Evolutionary conservation across 192 early-diverging fungal species (phyloP).

Genomic region (Gaertneriomyces semiglobifer): DNA sequence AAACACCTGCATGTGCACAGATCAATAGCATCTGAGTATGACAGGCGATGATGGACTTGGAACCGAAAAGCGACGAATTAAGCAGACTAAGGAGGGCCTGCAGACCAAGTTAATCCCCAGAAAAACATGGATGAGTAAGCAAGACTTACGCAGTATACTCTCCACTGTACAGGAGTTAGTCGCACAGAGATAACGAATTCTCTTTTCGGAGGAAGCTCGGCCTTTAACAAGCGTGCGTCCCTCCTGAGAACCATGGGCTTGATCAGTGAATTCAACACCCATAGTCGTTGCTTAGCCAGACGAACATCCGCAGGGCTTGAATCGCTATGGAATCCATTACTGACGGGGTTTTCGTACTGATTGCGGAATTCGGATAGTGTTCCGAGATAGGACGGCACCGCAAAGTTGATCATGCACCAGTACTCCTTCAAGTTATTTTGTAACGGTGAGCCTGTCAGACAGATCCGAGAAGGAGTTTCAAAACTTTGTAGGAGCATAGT

Average conservation of each 20-base stretch:
- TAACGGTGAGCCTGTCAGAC: constrained; percentile 79
- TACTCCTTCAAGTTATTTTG: constrained; percentile 83
- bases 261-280: constrained; percentile 13
- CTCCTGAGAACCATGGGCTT: constrained; percentile 20
- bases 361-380: constrained; percentile 50
- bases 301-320: constrained; percentile 21
- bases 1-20: constrained; percentile 19
- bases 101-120: background rate
- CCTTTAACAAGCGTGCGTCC: constrained; percentile 16
- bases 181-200: constrained; percentile 70
- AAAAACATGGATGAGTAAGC: background rate
- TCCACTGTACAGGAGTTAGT: constrained; percentile 54
- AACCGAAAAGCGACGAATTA: background rate
- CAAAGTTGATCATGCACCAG: constrained; percentile 74
- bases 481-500: constrained; percentile 37
- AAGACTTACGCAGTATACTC: constrained; percentile 51
- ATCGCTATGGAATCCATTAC: constrained; percentile 18
- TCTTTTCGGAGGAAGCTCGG: constrained; percentile 63
- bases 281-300: constrained; percentile 6
- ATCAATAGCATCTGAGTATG: constrained; percentile 2
- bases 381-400: constrained; percentile 62
- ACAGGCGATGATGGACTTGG: background rate
- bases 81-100: background rate
- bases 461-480: constrained; percentile 58
- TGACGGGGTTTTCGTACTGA: constrained; percentile 42